phyloP scores from a whole-genome alignment of 2,329 filamentous ascomycete genomes.

The Alternaria angustiovoidea region DNA sequence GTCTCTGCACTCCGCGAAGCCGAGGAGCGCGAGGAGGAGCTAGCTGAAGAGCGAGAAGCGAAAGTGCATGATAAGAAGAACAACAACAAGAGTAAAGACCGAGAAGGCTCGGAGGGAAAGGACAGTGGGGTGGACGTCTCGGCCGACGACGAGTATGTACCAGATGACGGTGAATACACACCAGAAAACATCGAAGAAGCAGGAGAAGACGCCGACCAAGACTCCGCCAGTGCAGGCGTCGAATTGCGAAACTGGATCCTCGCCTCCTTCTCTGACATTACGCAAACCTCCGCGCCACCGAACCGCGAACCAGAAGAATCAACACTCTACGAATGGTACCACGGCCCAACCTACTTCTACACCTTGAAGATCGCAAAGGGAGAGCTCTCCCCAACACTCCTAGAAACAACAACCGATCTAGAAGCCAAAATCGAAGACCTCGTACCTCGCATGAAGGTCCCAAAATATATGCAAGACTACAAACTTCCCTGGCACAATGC shows the following conservation, averaged over 20 bases:
- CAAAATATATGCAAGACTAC: slow-evolving; percentile 29
- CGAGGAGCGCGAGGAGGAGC: slow-evolving; percentile 23
- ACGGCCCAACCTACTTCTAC: slow-evolving; percentile 32
- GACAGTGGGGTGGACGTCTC: slow-evolving; percentile 27
- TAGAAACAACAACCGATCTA: slow-evolving; percentile 20
- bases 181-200: slow-evolving; percentile 16
- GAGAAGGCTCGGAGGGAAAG: slow-evolving; percentile 17
- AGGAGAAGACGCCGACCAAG: slow-evolving; percentile 25
- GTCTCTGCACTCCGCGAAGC: slow-evolving; percentile 23
- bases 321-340: slow-evolving; percentile 29
- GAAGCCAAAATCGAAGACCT: slow-evolving; percentile 22
- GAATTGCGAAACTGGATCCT: slow-evolving; percentile 29
- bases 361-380: slow-evolving; percentile 12
- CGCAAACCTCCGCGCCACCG: slow-evolving; percentile 18
- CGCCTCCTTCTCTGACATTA: slow-evolving; percentile 16
- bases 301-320: slow-evolving; percentile 24
- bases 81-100: slow-evolving; percentile 5
- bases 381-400: slow-evolving; percentile 6
- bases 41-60: slow-evolving; percentile 7
- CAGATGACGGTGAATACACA: slow-evolving; percentile 15
- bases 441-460: slow-evolving; percentile 22
- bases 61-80: slow-evolving; percentile 1
- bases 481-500: slow-evolving; percentile 25
- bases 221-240: slow-evolving; percentile 22
- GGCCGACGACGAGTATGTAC: slow-evolving; percentile 10